Evolutionary conservation across 345 rosid genomes (phyloP), one percentile per base, ranked within the genome.

Genomic region (Atalantia buxifolia): DNA sequence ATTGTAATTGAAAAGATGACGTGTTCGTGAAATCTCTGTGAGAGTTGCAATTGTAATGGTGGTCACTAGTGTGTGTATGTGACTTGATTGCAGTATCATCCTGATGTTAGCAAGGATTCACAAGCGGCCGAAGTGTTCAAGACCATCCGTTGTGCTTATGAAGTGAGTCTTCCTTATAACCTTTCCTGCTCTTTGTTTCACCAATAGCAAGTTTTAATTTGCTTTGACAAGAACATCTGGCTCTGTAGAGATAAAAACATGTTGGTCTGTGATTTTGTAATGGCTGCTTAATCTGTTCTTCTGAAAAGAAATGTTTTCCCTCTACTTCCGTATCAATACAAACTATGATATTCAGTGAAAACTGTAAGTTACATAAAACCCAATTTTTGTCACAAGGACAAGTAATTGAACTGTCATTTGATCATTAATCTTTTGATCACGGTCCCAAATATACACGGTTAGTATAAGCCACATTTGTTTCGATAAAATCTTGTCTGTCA

Each of bases 101-200:
- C 98, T 22, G 97, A 95, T 75, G 98, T 93, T 65, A 90, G 93
- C 88, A 93, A 86, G 83, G 91, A 93, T 73, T 80, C 85, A 27
- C 87, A 8, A 83, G 89, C 97, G 9, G 86, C 81, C n/a, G 97
- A 93, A 84, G 72, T 85, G 60, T 93, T 95, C 91, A 95, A 91
- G 93, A 88, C 77, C 55, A 83, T 95, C 82, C 90, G 82, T 56
- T 79, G 27, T 55, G 97, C 99, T 22, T 95, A 93, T 81, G 94
- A 95, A 79, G 96, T 93, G 82, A 81, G 93, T 78, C 66, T 72
- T 79, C 81, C 63, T 76, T 40, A 10, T 65, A 33, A 76, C 57
- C 78, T 66, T 74, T 69, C 57, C 18, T 75, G 65, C 50, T 55
- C 40, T 60, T 7, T 71, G 57, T 68, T 38, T 64, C 69, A 28